Evolutionary conservation across 805 yeast genomes (phyloP).

Genomic region (Spathaspora girioi): DNA sequence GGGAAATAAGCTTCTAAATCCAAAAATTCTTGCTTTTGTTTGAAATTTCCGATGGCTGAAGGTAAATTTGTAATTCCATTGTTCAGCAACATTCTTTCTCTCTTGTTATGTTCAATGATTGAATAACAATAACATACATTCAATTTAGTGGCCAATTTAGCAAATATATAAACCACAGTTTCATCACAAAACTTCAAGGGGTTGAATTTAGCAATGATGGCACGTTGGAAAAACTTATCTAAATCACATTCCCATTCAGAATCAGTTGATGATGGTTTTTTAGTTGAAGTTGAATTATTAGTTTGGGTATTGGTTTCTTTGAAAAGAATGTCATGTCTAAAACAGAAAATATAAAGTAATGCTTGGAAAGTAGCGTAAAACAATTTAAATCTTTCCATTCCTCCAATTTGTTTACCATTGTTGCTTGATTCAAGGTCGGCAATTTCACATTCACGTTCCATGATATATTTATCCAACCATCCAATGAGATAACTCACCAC

Average conservation of each 20-base stretch:
- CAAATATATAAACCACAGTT: constrained; percentile 90
- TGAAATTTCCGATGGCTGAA: constrained; percentile 38
- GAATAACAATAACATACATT: constrained; percentile 92
- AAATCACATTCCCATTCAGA: constrained; percentile 73
- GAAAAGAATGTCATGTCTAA: constrained; percentile 65
- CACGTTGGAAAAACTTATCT: constrained; percentile 83
- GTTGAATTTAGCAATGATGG: constrained; percentile 83
- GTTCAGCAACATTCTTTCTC: constrained; percentile 55
- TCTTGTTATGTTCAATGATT: constrained; percentile 84
- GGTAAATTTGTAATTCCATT: constrained; percentile 24
- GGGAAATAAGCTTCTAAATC: constrained; percentile 96
- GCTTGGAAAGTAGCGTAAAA: constrained; percentile 92
- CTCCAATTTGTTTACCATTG: constrained; percentile 38
- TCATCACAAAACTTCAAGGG: constrained; percentile 92
- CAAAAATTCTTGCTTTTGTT: constrained; percentile 74
- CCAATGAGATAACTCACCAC: constrained; percentile 78
- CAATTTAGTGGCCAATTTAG: constrained; percentile 84
- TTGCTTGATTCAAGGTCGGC: constrained; percentile 30
- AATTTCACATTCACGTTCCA: constrained; percentile 83
- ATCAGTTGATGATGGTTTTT: constrained; percentile 9
- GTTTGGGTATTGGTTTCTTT: constrained; percentile 9
- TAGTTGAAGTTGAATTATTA: neutral
- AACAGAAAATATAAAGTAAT: constrained; percentile 85
- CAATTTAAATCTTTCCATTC: constrained; percentile 89
- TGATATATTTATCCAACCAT: constrained; percentile 79